Base-by-base conservation (phyloP, 331 rosid species). In the Quercus lobata region DNA sequence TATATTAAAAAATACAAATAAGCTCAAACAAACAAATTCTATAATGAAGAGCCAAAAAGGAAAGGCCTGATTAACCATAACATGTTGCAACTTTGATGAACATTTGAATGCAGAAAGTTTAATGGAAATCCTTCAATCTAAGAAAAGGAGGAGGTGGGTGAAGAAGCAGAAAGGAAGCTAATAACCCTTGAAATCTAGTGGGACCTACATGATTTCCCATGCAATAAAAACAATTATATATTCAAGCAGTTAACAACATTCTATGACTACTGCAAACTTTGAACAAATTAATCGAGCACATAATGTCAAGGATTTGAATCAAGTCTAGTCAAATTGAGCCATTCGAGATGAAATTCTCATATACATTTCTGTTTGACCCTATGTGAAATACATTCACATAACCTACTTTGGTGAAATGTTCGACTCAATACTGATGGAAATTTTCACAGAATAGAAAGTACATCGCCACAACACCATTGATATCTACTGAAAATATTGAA, bases 401-500 rank as follows among this genome's bases (percentile, higher is more conserved):
- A 19, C 53, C 7, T 41, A 68, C 37, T 75, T 75, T 11, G 69
- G 30, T 46, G 30, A 41, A 71, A 49, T 76, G 32, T 53, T 77
- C 22, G 57, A 34, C 61, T 61, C 32, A 56, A 72, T 35, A 74
- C 15, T 52, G 6, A 69, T 52, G 72, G 61, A 68, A 75, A 54
- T 10, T 10, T 34, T 35, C 15, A 19, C 8, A 6, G 35, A 30
- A 69, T 18, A 15, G 37, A 32, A 76, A 32, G 22, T 34, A 19
- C 21, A 19, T 63, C n/a, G 65, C 5, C 30, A 75, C 41, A 79
- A 69, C 57, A 58, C 71, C 54, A 68, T 32, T 32, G 19, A 70
- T 49, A 24, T 74, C 22, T 25, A 35, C 69, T 83, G 56, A 70
- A 76, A 85, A 78, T 21, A 12, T 55, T 70, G 83, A 56, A 69